These are phyloP conservation scores for Takashimella tepidaria DNA, from an alignment of 1,284 basidiomycete genomes.

Conservation along the genomic window DNA sequence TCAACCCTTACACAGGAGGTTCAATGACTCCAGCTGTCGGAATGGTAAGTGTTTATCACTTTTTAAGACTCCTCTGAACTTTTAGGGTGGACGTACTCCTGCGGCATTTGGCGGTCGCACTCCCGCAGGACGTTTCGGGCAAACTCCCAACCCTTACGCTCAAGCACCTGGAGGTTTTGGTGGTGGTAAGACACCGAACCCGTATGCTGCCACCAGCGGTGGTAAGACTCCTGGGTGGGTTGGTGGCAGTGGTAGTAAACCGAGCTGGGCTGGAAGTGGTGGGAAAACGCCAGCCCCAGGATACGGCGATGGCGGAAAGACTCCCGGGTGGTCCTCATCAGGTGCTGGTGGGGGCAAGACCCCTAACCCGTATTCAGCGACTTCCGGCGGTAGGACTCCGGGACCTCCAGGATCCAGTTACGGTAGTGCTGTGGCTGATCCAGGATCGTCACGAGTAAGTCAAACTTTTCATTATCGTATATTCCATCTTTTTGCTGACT, in stretches of 20 bases:
- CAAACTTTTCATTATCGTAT: neutral
- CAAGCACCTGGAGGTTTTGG: slow-evolving; percentile 46
- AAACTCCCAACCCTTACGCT: slow-evolving; percentile 66
- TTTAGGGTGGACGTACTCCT: slow-evolving; percentile 36
- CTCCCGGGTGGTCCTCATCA: slow-evolving; percentile 17
- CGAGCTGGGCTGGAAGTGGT: slow-evolving; percentile 6
- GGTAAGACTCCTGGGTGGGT: slow-evolving; percentile 52
- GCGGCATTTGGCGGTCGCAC: slow-evolving; percentile 39
- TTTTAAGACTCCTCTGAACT: slow-evolving; percentile 3
- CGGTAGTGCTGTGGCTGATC: slow-evolving; percentile 13
- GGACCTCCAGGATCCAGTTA: slow-evolving; percentile 26
- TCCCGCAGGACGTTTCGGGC: slow-evolving; percentile 42
- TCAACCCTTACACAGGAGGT: slow-evolving; percentile 36
- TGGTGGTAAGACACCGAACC: slow-evolving; percentile 59
- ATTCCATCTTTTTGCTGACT: slow-evolving; percentile 9
- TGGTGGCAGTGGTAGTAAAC: slow-evolving; percentile 4
- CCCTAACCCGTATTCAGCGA: slow-evolving; percentile 55
- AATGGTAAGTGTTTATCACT: slow-evolving; percentile 8
- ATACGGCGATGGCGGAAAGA: slow-evolving; percentile 51
- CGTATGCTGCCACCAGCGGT: slow-evolving; percentile 54
- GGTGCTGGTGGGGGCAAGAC: slow-evolving; percentile 48
- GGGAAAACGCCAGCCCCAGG: slow-evolving; percentile 48
- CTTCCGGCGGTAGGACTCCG: slow-evolving; percentile 34
- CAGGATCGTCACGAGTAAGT: slow-evolving; percentile 37
- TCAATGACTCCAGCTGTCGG: slow-evolving; percentile 9